phyloP scores from a whole-genome alignment of 352 stramenopile species.

The Pythium myriotylum region DNA sequence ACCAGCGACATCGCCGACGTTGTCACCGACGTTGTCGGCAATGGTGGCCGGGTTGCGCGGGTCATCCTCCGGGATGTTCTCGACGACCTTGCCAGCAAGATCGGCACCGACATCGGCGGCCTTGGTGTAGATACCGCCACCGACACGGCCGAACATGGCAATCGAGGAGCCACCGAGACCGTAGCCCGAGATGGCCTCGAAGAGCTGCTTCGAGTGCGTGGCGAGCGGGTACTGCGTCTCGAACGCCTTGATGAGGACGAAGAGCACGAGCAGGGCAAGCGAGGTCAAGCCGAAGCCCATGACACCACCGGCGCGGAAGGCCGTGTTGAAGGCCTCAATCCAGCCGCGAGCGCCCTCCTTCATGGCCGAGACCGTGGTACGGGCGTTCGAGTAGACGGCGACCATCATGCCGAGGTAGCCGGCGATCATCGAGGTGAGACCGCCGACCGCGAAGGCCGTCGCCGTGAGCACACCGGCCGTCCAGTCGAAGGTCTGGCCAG shows the following conservation, averaged over 20 bases:
- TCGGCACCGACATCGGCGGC: conserved; percentile 99
- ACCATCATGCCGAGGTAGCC: conserved; percentile 99
- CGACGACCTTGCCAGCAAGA: conserved; percentile 99
- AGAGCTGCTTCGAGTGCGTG: conserved; percentile 89
- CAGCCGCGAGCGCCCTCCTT: conserved; percentile 92
- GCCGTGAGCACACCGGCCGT: conserved; percentile 93
- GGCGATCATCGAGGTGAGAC: conserved; percentile 96
- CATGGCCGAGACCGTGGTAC: conserved; percentile 97
- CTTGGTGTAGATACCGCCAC: conserved; percentile 99
- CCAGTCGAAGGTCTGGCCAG: conserved; percentile 85
- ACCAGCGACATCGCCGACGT: conserved; percentile 99
- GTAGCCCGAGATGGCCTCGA: conserved; percentile 98
- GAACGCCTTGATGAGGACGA: conserved; percentile 95
- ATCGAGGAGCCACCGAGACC: conserved; percentile 98
- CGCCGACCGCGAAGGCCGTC: conserved; percentile 97
- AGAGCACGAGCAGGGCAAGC: conserved; percentile 97
- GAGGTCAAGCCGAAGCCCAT: conserved; percentile 99
- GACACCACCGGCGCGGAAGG: conserved; percentile 97
- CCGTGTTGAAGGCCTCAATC: conserved; percentile 97
- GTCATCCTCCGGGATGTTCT: conserved; percentile 99
- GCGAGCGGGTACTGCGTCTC: conserved; percentile 89
- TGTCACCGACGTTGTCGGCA: conserved; percentile 99
- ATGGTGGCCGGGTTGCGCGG: conserved; percentile 99
- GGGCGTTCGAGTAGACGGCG: conserved; percentile 98
- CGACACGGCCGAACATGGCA: conserved; percentile 99